Percentiles rank a stretch among this genome's conserved stretches.
Conservation (phyloP, 179 eudicot species). For the Actinidia chinensis region DNA sequence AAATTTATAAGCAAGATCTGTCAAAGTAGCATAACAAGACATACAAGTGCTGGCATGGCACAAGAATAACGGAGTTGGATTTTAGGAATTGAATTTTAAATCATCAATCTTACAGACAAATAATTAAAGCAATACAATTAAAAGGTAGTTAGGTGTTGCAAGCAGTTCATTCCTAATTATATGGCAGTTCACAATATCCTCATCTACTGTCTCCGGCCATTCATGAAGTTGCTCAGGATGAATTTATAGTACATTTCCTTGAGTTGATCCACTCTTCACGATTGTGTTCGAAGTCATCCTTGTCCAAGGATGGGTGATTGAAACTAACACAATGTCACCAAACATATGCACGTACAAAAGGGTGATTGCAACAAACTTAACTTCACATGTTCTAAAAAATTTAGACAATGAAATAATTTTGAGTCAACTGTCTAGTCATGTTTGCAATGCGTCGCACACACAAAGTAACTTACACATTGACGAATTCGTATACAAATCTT, state of each 20-base stretch:
- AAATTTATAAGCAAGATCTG: too few species aligned
- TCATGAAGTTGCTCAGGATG: slow-evolving; percentile 46
- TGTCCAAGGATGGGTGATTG: slow-evolving; percentile 20
- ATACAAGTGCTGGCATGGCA: background rate
- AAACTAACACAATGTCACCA: background rate
- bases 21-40: background rate
- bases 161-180: slow-evolving; percentile 72
- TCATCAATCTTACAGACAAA: background rate
- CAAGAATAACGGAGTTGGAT: background rate
- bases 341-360: slow-evolving; percentile 60
- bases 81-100: background rate
- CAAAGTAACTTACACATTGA: background rate
- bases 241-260: slow-evolving; percentile 61
- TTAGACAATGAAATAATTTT: background rate
- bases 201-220: slow-evolving; percentile 38
- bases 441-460: background rate
- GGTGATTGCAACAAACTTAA: background rate
- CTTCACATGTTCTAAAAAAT: background rate
- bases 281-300: slow-evolving; percentile 68
- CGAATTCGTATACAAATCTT: too few species aligned
- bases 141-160: slow-evolving; percentile 58
- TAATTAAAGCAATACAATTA: slow-evolving; percentile 57
- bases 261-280: slow-evolving; percentile 78
- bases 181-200: slow-evolving; percentile 53
- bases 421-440: background rate